Evolutionary conservation across 495 filamentous ascomycete genomes (phyloP), one percentile per base, ranked within the genome.

Genomic region (Tuber indicum): DNA sequence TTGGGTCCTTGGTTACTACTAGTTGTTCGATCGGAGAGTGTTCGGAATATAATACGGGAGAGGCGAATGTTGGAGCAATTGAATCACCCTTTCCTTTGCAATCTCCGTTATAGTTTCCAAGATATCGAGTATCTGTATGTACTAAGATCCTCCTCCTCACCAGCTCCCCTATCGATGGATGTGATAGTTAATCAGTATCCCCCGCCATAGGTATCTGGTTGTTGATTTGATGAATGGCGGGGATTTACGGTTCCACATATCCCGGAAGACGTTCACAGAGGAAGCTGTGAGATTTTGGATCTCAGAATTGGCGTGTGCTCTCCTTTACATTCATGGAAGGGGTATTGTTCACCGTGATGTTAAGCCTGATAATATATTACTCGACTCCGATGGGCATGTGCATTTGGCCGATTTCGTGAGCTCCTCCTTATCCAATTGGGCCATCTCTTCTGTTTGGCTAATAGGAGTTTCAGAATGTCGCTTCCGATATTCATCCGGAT

Each of bases 211-310:
- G 87, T 98, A 99, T 85, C 90, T 99, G 80, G 96, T 99, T 71
- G 94, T 98, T 75, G 96, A 99, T 86, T 87, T 99, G 72, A 99
- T 99, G 96, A 99, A 92, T 84, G 96, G 96, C 69, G 96, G 96
- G 81, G 96, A 99, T 85, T 85, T 99, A 77, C 92, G 96, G 78
- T 99, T 99, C 84, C 96, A 99, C 85, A 98, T 99, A 78, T 97
- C 96, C 76, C 89, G 96, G 82, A 98, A 98, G 85, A 96, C 94
- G 17, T 98, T 99, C 84, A 98, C 96, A 3, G 96, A 99, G 86
- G 96, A 98, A 70, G 94, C 96, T 4, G 92, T 99, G 62, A 90
- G 92, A 46, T 99, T 99, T 84, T 99, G 96, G 96, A 93, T 97
- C 80, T 90, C 95, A 5, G 92, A 99, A 84, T 86, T 99, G 69